Conservation (phyloP, 345 rosid species). For the Salix purpurea region DNA sequence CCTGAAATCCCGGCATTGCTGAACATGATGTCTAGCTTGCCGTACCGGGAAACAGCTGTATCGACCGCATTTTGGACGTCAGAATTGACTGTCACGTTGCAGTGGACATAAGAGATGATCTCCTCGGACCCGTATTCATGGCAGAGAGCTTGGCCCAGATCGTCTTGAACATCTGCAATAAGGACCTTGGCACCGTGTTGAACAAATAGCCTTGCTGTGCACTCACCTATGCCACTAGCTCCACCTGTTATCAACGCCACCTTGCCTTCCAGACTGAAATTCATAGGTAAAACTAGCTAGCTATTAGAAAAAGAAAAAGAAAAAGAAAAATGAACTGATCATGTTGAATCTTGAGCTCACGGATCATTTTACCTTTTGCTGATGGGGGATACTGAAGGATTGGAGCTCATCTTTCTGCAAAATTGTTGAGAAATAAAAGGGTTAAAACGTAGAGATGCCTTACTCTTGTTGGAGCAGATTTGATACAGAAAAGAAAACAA, state of each 20-base stretch:
- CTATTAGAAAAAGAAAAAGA: too few species aligned
- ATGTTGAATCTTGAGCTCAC: too few species aligned
- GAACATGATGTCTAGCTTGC: slow-evolving; percentile 33
- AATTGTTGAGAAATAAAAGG: too few species aligned
- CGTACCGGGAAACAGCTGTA: slow-evolving; percentile 16
- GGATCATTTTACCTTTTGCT: too few species aligned
- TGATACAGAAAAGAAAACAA: too few species aligned
- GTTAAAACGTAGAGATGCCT: too few species aligned
- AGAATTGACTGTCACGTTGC: slow-evolving; percentile 18
- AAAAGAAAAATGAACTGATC: too few species aligned
- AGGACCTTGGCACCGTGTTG: slow-evolving; percentile 31
- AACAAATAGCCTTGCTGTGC: slow-evolving; percentile 19
- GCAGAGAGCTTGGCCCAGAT: slow-evolving; percentile 27
- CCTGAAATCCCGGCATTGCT: slow-evolving; percentile 25
- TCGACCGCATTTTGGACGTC: slow-evolving; percentile 26
- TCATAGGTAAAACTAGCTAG: neutral
- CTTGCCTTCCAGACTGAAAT: slow-evolving; percentile 30
- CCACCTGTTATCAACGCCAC: slow-evolving; percentile 33
- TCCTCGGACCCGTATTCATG: slow-evolving; percentile 4
- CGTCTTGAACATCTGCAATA: slow-evolving; percentile 31
- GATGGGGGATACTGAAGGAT: too few species aligned
- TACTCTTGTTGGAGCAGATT: too few species aligned
- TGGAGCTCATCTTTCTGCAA: too few species aligned
- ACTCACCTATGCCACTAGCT: slow-evolving; percentile 27
- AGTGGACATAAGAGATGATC: slow-evolving; percentile 18